Evolutionary conservation across 345 rosid species (phyloP).

Genomic region (Sisymbrium altissimum): DNA sequence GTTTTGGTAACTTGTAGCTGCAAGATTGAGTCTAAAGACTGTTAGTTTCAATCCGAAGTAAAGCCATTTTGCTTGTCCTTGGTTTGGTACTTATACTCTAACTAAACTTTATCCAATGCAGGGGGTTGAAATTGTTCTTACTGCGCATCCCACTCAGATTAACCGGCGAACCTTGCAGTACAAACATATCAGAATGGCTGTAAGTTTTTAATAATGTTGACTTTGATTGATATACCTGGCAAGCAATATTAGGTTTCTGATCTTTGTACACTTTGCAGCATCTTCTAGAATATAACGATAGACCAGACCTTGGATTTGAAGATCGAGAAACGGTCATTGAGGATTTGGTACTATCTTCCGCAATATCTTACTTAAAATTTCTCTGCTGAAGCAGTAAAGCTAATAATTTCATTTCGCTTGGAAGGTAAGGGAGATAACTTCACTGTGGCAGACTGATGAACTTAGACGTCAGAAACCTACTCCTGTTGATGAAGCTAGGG

Average conservation of each 20-base stretch:
- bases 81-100: background rate
- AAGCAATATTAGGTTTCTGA: constrained; percentile 9
- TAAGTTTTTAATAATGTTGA: constrained; percentile 38
- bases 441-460: constrained; percentile 97
- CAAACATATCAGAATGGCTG: constrained; percentile 88
- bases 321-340: constrained; percentile 88
- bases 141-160: constrained; percentile 97
- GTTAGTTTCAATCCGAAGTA: background rate
- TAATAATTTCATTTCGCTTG: background rate
- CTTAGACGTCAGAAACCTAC: constrained; percentile 94
- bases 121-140: constrained; percentile 96
- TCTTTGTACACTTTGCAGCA: constrained; percentile 49
- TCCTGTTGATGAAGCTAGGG: constrained; percentile 93
- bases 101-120: constrained; percentile 30
- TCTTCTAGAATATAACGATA: constrained; percentile 83
- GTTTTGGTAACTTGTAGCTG: background rate
- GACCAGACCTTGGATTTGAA: constrained; percentile 89
- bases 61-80: background rate
- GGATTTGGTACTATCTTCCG: constrained; percentile 70
- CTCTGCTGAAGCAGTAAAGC: background rate
- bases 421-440: constrained; percentile 85
- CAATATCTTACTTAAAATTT: background rate
- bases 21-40: background rate
- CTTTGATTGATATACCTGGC: constrained; percentile 8
- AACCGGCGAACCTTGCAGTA: constrained; percentile 89